Evolutionary conservation across 1,284 basidiomycete species (phyloP), one percentile per base, ranked within the genome.

Genomic region (Hymenochaete sp.): DNA sequence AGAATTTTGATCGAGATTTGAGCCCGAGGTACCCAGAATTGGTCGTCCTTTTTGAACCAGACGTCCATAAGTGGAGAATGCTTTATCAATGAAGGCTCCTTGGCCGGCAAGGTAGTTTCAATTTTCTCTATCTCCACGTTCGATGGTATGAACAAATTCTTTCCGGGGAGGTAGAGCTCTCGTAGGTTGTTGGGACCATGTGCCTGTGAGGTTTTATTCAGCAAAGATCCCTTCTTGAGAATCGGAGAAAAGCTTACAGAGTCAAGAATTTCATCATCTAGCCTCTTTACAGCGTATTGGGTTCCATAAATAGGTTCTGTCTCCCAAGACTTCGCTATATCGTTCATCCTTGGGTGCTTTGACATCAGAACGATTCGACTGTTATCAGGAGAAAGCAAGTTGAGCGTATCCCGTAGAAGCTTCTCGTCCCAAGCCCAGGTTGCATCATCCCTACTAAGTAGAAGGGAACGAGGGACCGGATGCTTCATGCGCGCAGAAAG

Each of bases 41-140:
- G 77, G 62, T 98, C 93, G 59, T 98, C 93, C 59, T 92, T 92
- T 71, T 98, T 98, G 66, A 93, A 79, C 93, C 93, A 98, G 9
- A 96, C 64, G 16, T 79, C 72, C 1, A 82, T 85, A 26, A 84
- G 58, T 0, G 75, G 65, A 0, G 79, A 89, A 60, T 90, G 73
- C 22, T 76, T 70, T 44, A 97, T 73, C 48, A 93, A 75, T 53
- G 75, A 67, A 9, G 93, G 93, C 24, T 83, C 75, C 47, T 75
- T 77, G 45, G 75, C 61, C 11, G 86, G 85, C 82, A 90, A 67
- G 1, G 66, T 56, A 2, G 81, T 72, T 3, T 81, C 74, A 19
- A 70, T 70, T 63, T 83, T 91, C 38, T 86, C 77, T 10, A 96
- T 86, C 38, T 87, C 75, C 24, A 98, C 67, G 54, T 91, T 81